These are phyloP conservation scores for Coemansia sp. DNA, from an alignment of 192 early-diverging fungal genomes.

Conservation along the genomic window DNA sequence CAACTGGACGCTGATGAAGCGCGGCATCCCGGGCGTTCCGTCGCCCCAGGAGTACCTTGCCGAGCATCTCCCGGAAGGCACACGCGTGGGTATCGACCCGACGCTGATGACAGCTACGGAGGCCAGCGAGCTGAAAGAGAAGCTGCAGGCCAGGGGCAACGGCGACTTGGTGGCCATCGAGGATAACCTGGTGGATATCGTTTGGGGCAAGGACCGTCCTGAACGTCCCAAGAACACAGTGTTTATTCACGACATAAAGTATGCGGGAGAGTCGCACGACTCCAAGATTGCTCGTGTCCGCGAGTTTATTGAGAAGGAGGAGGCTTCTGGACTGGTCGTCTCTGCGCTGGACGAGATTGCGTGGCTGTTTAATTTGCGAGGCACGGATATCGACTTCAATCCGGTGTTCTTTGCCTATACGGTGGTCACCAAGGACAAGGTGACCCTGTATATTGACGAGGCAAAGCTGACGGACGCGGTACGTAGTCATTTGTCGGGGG, in stretches of 20 bases:
- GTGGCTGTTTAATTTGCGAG: slow-evolving; percentile 96
- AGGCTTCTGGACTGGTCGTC: slow-evolving; percentile 72
- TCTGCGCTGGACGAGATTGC: slow-evolving; percentile 94
- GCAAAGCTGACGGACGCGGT: slow-evolving; percentile 66
- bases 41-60: slow-evolving; percentile 86
- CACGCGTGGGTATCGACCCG: slow-evolving; percentile 93
- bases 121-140: slow-evolving; percentile 56
- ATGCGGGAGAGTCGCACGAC: slow-evolving; percentile 58
- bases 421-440: slow-evolving; percentile 67
- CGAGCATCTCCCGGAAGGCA: slow-evolving; percentile 63
- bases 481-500: slow-evolving; percentile 59
- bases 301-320: slow-evolving; percentile 61
- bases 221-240: slow-evolving; percentile 65
- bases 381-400: slow-evolving; percentile 93
- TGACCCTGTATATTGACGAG: slow-evolving; percentile 76
- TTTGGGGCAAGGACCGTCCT: slow-evolving; percentile 77
- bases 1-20: slow-evolving; percentile 96
- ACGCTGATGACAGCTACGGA: slow-evolving; percentile 74
- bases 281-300: slow-evolving; percentile 77
- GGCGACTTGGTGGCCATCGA: slow-evolving; percentile 68
- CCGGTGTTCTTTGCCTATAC: slow-evolving; percentile 96
- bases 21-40: slow-evolving; percentile 81
- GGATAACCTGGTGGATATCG: slow-evolving; percentile 82
- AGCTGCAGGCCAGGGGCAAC: slow-evolving; percentile 53
- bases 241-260: slow-evolving; percentile 66